phyloP scores from a whole-genome alignment of 1,139 yeast species.

The Yamadazyma diddensiae region DNA sequence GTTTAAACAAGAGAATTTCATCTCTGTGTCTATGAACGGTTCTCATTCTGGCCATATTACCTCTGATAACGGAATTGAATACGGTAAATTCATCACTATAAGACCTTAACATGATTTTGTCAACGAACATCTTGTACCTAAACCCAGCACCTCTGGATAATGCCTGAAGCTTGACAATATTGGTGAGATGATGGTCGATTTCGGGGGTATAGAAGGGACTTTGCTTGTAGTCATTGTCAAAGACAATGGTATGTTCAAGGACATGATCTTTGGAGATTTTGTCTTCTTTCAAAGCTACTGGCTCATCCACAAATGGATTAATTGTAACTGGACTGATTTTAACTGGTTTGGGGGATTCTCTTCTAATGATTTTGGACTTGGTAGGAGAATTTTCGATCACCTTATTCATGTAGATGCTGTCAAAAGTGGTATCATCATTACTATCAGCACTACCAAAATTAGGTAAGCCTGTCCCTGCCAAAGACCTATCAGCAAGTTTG shows the following conservation, averaged over 20 bases:
- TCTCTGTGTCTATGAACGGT: slow-evolving; percentile 41
- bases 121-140: slow-evolving; percentile 62
- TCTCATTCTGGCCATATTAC: slow-evolving; percentile 30
- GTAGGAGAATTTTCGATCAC: slow-evolving; percentile 17
- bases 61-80: slow-evolving; percentile 40
- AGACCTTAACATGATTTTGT: slow-evolving; percentile 56
- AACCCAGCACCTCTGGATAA: slow-evolving; percentile 63
- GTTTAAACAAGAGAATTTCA: slow-evolving; percentile 25
- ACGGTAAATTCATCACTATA: slow-evolving; percentile 44
- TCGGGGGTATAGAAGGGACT: slow-evolving; percentile 23
- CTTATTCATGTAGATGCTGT: slow-evolving; percentile 24
- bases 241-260: slow-evolving; percentile 7
- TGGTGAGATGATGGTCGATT: slow-evolving; percentile 20
- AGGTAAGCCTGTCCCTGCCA: slow-evolving; percentile 61
- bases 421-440: slow-evolving; percentile 17
- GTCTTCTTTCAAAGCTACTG: slow-evolving; percentile 1
- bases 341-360: slow-evolving; percentile 1
- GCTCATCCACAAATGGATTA: slow-evolving; percentile 5
- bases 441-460: slow-evolving; percentile 53
- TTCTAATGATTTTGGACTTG: slow-evolving; percentile 11
- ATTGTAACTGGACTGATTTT: slow-evolving; percentile 3
- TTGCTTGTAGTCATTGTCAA: neutral
- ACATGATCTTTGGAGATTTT: slow-evolving; percentile 9
- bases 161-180: slow-evolving; percentile 52
- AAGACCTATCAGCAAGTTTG: slow-evolving; percentile 61